A percentile compares a stretch with the other conserved stretches of the same genome.
Evolutionary conservation across 106 monocot genomes (phyloP).

Genomic region (Posidonia australis): DNA sequence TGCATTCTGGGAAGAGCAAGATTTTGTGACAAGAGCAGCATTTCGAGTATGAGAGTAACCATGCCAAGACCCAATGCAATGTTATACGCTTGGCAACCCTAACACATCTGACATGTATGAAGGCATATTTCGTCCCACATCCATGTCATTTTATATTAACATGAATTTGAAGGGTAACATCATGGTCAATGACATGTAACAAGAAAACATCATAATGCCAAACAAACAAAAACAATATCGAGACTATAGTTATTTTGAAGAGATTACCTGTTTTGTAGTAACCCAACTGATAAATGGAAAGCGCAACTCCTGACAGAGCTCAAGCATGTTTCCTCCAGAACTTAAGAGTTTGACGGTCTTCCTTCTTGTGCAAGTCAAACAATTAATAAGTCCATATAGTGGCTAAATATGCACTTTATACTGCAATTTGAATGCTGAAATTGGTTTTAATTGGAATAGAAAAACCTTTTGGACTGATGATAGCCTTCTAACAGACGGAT

Average conservation of each 20-base stretch:
- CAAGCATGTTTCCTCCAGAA: conserved; percentile 82
- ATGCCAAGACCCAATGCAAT: too few species aligned
- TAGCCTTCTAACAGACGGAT: conserved; percentile 45
- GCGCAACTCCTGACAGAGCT: conserved; percentile 84
- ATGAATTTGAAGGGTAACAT: too few species aligned
- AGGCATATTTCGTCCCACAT: too few species aligned
- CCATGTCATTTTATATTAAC: too few species aligned
- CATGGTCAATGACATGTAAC: too few species aligned
- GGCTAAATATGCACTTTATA: neutral
- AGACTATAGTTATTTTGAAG: neutral
- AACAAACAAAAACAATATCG: too few species aligned
- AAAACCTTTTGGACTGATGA: conserved; percentile 52
- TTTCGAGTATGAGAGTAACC: too few species aligned
- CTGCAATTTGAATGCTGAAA: neutral
- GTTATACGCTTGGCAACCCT: too few species aligned
- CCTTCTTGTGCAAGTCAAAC: conserved; percentile 19
- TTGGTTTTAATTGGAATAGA: neutral
- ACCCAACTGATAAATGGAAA: conserved; percentile 78
- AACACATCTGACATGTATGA: too few species aligned
- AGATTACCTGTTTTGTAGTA: conserved; percentile 50
- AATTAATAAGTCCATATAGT: conserved; percentile 2
- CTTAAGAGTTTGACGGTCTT: conserved; percentile 68
- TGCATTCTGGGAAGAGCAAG: too few species aligned
- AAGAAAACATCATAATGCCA: too few species aligned
- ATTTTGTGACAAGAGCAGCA: too few species aligned